Evolutionary conservation across 225 moss, liverwort and hornwort genomes (phyloP), one percentile per base, ranked within the genome.

Genomic region (Ulota crispa): DNA sequence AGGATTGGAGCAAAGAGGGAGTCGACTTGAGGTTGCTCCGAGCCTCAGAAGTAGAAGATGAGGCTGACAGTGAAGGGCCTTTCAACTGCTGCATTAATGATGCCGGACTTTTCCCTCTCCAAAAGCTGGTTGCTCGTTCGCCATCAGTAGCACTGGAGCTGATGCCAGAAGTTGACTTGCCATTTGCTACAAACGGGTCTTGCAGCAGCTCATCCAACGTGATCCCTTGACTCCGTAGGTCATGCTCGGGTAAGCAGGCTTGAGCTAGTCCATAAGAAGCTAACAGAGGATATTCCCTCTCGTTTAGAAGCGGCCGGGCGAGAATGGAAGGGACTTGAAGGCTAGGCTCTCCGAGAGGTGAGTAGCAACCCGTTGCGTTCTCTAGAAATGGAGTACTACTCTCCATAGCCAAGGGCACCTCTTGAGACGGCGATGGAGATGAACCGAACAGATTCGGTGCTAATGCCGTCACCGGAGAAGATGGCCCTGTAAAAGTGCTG

Each of bases 101-200:
- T 18, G 87, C 87, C 18, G 87, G 87, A 21, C 78, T 84, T 65
- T 87, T 84, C 7, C 87, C 87, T 75, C 84, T 63, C 87, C 87
- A 87, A 16, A 78, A 81, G 64, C 73, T 78, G 74, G 26, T 70
- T 37, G 30, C 24, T 45, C 64, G n/a, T 23, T 79, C 83, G 11
- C 76, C 50, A 1, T 59, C 76, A 16, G 42, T 21, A 14, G 0
- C 24, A 45, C n/a, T 64, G 50, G 30, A 50, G 20, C 63, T 70
- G 43, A 74, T 69, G n/a, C 57, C 75, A 31, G 75, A 83, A 19
- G 30, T 71, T 26, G 66, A 52, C 31, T 56, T 73, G 66, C 72
- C 43, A 24, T 53, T 83, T 9, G 36, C 73, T 42, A n/a, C 47
- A 26, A 78, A 70, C 20, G 64, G 84, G 9, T 76, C 66, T 32